Conservation (phyloP, 2,329 filamentous ascomycete genomes). For the Ilyonectria sp. region DNA sequence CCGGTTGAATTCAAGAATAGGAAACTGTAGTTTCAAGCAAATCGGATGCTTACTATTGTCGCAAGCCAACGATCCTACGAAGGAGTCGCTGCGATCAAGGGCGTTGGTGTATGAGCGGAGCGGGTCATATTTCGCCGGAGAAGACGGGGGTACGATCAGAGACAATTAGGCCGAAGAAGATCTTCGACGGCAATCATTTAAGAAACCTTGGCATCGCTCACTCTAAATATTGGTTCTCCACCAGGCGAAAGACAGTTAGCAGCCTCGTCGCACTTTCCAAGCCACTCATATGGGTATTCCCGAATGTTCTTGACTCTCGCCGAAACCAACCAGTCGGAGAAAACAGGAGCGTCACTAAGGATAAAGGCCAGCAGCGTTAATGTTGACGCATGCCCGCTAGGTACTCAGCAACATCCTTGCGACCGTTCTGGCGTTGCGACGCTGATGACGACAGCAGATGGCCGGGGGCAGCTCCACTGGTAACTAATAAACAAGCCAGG, state of each 20-base stretch:
- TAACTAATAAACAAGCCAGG: not conserved
- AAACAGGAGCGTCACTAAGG: not conserved
- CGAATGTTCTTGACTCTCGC: not conserved
- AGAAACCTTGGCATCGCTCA: not conserved
- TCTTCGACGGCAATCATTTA: not conserved
- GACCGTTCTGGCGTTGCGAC: conserved; percentile 22
- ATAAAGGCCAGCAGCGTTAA: not conserved
- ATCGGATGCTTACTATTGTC: no score
- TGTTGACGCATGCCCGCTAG: not conserved
- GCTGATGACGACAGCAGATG: conserved; percentile 28
- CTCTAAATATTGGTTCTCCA: conserved; percentile 1
- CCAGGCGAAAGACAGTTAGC: not conserved
- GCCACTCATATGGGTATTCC: no score
- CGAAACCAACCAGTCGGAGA: not conserved
- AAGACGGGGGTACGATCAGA: no score
- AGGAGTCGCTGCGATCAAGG: no score
- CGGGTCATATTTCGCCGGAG: not conserved
- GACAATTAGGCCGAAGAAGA: not conserved
- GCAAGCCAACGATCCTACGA: no score
- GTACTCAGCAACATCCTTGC: conserved; percentile 11
- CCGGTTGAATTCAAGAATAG: no score
- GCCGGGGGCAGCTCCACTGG: conserved; percentile 14
- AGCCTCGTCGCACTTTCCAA: no score
- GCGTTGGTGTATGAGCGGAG: no score
- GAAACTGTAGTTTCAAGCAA: no score